phyloP scores from a whole-genome alignment of 1,284 basidiomycete species.

The Ganoderma sp. region DNA sequence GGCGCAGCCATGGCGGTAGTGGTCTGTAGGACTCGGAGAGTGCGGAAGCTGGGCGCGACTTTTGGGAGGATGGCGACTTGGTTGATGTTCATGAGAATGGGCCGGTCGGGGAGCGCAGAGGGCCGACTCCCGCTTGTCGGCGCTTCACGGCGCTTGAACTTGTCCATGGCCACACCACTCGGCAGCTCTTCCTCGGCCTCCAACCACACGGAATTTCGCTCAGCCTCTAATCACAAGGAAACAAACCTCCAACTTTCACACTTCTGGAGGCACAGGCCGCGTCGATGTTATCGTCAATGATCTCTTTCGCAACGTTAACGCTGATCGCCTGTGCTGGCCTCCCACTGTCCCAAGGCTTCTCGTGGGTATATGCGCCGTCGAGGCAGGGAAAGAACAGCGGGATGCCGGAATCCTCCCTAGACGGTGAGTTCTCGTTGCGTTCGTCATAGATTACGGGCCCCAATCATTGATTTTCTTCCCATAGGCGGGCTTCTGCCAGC shows the following conservation, averaged over 20 bases:
- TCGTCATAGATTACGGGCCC: background rate
- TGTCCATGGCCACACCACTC: background rate
- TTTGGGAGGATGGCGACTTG: background rate
- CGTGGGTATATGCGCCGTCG: conserved; percentile 23
- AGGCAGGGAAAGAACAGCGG: conserved; percentile 2
- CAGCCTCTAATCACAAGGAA: background rate
- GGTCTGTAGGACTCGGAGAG: conserved; percentile 13
- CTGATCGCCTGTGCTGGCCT: conserved; percentile 2
- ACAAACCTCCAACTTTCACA: background rate
- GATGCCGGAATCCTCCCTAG: background rate
- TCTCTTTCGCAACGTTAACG: background rate
- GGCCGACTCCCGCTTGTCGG: background rate
- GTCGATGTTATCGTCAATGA: conserved; percentile 1
- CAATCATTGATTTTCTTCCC: background rate
- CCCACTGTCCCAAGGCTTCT: conserved; percentile 14
- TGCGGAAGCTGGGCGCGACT: background rate
- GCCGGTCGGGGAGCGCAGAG: background rate
- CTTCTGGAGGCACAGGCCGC: background rate
- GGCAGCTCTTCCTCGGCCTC: background rate
- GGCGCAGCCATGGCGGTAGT: conserved; percentile 25
- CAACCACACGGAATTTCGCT: background rate
- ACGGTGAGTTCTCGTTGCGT: conserved; percentile 8
- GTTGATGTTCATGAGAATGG: conserved; percentile 1
- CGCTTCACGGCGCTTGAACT: background rate
- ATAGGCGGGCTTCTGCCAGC: conserved; percentile 15